Evolutionary conservation across 345 rosid genomes (phyloP), one percentile per base, ranked within the genome.

Genomic region (Erysimum cheiranthoides): DNA sequence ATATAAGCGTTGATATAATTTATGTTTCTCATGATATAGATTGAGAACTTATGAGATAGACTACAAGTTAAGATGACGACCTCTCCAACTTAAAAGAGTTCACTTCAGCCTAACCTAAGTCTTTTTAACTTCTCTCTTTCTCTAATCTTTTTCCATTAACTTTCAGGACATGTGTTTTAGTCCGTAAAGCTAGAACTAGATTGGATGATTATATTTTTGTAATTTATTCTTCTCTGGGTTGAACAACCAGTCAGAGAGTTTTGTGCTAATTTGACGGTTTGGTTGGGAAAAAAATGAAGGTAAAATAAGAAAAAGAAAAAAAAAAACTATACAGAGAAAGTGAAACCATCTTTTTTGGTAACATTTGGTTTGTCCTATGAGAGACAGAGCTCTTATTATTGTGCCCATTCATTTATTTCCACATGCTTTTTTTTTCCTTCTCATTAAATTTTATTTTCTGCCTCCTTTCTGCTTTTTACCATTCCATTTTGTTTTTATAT

Each of bases 391-490:
- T 53, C 16, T 69, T 52, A 52, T 59, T 61, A 50, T 43, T 35
- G 54, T 61, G 70, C 42, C 75, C 80, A 69, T 76, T 76, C 75
- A 70, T 70, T 76, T 62, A 70, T 43, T 62, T 53, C 43, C 71
- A 70, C 71, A 70, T 62, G 80, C 66, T 62, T 61, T 76, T 65
- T 5, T 76, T 40, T 61, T 67, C 38, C 60, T 42, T 17, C 61
- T 32, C 74, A 61, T 52, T 76, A 17, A 62, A 6, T 70, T 25
- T 3, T 35, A 16, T 31, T 35, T 59, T 46, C 9, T 1, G n/a
- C 0, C 14, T 4, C 34, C 1, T 50, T 17, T 50, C 42, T 56
- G 28, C n/a, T 52, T 36, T 27, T 36, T 8, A 73, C 10, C 45
- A 21, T 54, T 17, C 27, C 11, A 52, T 39, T 38, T n/a, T n/a